Evolutionary conservation across 2,329 filamentous ascomycete genomes (phyloP), one percentile per base, ranked within the genome.

Genomic region (Nigrograna mackinnonii): DNA sequence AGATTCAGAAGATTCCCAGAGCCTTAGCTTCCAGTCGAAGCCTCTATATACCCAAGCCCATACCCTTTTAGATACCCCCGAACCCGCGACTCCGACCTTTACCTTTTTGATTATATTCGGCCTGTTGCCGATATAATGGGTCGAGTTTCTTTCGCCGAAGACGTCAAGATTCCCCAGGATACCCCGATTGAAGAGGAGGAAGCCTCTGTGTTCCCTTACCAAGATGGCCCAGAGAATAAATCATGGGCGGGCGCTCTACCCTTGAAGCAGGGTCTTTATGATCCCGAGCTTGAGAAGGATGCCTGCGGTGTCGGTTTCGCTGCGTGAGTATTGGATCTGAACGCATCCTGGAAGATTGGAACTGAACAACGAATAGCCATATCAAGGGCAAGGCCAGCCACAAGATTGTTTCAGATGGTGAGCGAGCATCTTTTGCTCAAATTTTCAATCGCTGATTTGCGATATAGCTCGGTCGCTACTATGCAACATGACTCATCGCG

Each of bases 401-500:
- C 81, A 99, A 97, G 70, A 97, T 97, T 66, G 87, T 97, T 52
- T 96, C 88, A 74, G 92, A 97, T 95, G 92, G 89, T 94, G 73
- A 76, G 84, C 31, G 18, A 17, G 7, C 31, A 9, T 11, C 9
- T 11, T 17, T 11, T 17, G 9, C 9, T 17, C 11, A 17, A 17
- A n/a, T 37, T 37, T 40, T 30, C 11, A 3, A 33, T 39, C 74
- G 56, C 77, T 67, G 45, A 50, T 31, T 35, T 11, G 26, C 3
- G 52, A 22, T 47, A 33, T 60, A 94, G 89, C 91, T 56, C 87
- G 89, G 55, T 95, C 91, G 73, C 80, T 99, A 49, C 85, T 99
- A 52, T 99, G 94, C 81, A 97, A 99, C 82, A 99, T 99, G 94
- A 97, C 94, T 79, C 94, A 99, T 79, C 87, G 94, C 70, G 94